These are phyloP conservation scores for Sphaerostilbella broomeana DNA, from an alignment of 2,329 filamentous ascomycete genomes.

Conservation along the genomic window DNA sequence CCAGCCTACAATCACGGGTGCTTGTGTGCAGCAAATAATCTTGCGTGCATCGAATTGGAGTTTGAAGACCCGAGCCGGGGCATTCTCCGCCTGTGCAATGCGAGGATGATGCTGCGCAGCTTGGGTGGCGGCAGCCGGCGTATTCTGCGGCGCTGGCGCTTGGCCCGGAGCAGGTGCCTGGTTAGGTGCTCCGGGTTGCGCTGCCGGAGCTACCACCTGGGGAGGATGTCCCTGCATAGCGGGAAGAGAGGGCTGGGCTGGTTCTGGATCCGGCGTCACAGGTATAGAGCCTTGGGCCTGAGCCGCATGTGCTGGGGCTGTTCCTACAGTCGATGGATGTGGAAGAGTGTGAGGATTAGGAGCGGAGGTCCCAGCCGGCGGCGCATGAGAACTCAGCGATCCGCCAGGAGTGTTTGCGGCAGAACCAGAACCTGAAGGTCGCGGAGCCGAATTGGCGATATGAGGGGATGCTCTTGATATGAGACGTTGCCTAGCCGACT, in stretches of 20 bases:
- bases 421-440: background rate
- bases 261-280: conserved; percentile 2
- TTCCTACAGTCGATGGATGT: background rate
- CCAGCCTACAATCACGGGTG: conserved; percentile 89
- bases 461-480: conserved; percentile 3
- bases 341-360: too few species aligned
- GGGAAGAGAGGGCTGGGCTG: conserved; percentile 1
- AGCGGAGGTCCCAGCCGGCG: too few species aligned
- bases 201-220: background rate
- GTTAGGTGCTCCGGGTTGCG: background rate
- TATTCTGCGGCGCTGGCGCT: conserved; percentile 7
- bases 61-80: conserved; percentile 74
- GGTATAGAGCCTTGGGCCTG: background rate
- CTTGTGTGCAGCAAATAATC: conserved; percentile 92
- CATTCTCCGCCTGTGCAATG: conserved; percentile 39
- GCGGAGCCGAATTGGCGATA: background rate
- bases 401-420: background rate
- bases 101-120: conserved; percentile 36
- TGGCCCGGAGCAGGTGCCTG: background rate
- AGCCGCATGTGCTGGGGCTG: background rate
- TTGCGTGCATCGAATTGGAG: conserved; percentile 89
- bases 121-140: conserved; percentile 1
- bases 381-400: conserved; percentile 3
- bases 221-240: conserved; percentile 1
- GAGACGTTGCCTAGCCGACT: conserved; percentile 25